Evolutionary conservation across 2,329 filamentous ascomycete species (phyloP).

Genomic region (Clarireedia homoeocarpa): DNA sequence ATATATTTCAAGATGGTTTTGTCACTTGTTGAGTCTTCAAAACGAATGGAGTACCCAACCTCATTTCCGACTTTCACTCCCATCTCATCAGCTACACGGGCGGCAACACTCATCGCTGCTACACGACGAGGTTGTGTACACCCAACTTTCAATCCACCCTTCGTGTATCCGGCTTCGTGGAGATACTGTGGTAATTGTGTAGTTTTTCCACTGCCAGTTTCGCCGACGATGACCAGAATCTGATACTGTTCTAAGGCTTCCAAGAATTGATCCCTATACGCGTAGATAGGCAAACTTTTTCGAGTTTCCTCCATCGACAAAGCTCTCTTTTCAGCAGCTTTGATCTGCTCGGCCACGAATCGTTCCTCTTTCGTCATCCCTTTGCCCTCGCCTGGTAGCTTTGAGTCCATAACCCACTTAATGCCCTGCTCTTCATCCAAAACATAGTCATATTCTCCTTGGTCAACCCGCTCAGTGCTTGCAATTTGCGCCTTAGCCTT

Average conservation of each 20-base stretch:
- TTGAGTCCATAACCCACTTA: conserved; percentile 71
- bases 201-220: conserved; percentile 92
- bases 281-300: conserved; percentile 83
- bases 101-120: conserved; percentile 95
- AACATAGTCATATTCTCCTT: conserved; percentile 85
- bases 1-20: conserved; percentile 93
- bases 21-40: conserved; percentile 85
- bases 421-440: conserved; percentile 86
- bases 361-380: conserved; percentile 70
- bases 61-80: conserved; percentile 84
- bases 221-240: conserved; percentile 84
- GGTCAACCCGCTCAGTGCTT: conserved; percentile 64
- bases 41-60: conserved; percentile 91
- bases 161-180: conserved; percentile 83
- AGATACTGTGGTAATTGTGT: conserved; percentile 93
- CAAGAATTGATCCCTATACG: conserved; percentile 78
- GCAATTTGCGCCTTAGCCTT: conserved; percentile 84
- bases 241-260: conserved; percentile 82
- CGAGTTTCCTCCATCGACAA: conserved; percentile 85
- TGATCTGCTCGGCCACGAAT: conserved; percentile 70
- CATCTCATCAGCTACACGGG: conserved; percentile 90
- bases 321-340: conserved; percentile 82
- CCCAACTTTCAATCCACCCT: conserved; percentile 74
- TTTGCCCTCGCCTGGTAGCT: conserved; percentile 63
- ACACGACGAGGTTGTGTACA: conserved; percentile 94